Conservation (phyloP, 805 yeast genomes). For the Suhomyces xylopsoci region DNA sequence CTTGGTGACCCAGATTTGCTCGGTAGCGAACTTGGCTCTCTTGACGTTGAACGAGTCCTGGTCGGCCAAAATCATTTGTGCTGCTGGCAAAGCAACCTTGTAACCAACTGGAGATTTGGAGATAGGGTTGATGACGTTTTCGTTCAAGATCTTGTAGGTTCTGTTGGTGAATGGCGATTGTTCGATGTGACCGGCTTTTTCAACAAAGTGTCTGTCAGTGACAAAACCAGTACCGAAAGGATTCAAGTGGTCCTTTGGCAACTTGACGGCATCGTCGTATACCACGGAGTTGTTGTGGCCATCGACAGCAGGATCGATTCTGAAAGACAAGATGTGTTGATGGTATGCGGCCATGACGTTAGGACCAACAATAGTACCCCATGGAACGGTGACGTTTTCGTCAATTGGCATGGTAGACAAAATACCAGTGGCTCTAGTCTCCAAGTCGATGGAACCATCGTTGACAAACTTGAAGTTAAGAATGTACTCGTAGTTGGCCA, state of each 20-base stretch:
- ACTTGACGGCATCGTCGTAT: conserved; percentile 64
- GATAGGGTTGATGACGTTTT: conserved; percentile 64
- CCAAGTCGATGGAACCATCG: conserved; percentile 75
- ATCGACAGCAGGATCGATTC: conserved; percentile 80
- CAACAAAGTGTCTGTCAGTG: conserved; percentile 60
- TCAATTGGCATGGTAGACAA: conserved; percentile 82
- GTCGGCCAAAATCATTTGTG: conserved; percentile 70
- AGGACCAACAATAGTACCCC: conserved; percentile 77
- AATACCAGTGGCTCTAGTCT: conserved; percentile 84
- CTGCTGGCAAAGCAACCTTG: conserved; percentile 70
- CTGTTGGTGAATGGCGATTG: conserved; percentile 76
- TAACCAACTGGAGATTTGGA: conserved; percentile 74
- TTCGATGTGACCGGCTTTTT: conserved; percentile 67
- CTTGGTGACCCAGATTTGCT: conserved; percentile 81
- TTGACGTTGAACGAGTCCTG: conserved; percentile 59
- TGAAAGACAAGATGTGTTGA: conserved; percentile 74
- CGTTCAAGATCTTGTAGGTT: conserved; percentile 72
- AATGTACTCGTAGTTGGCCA: conserved; percentile 80
- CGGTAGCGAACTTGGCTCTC: conserved; percentile 73
- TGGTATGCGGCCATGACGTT: conserved; percentile 82
- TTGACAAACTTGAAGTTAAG: conserved; percentile 69
- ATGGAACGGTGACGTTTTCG: conserved; percentile 59
- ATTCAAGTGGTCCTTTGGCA: conserved; percentile 55
- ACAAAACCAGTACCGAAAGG: conserved; percentile 70
- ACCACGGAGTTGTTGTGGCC: conserved; percentile 75